Base-by-base conservation (phyloP, 2,329 filamentous ascomycete species). In the Blastomyces gilchristii region DNA sequence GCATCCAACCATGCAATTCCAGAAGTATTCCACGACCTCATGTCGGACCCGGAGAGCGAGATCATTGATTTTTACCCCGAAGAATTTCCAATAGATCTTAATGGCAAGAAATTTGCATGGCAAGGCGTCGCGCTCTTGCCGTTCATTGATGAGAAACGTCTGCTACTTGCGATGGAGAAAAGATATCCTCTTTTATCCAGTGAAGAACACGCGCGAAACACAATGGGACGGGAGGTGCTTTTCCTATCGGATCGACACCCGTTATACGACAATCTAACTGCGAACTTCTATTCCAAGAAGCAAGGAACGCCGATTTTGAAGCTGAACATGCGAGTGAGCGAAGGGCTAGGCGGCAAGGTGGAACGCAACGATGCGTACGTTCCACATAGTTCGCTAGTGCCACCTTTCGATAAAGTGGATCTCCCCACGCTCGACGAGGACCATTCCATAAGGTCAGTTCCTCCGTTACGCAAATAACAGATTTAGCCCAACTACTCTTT, bases 71-170 rank as follows among this genome's bases (percentile, higher is more conserved):
- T 99, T 75, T 99, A 99, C 70, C 95, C 95, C 0, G 89, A 92
- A 71, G 90, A 96, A 31, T 99, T 99, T 69, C 86, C 89, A 18
- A 84, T 97, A 61, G 94, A 99, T 74, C 78, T 97, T 52, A 99
- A 99, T 68, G 94, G 94, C 62, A 97, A 97, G 80, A 99, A 97
- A 74, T 95, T 97, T 78, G 91, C 91, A 0, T 99, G 95, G 94
- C 93, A 97, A 74, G 94, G 94, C 67, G 88, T 99, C 61, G 91
- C 91, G 2, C 80, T 99, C 25, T 82, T 99, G 43, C 94, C 94
- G 0, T 99, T 97, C 74, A 99, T 99, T 70, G 92, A 99, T 70
- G 94, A 96, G 81, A 86, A 87, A 61, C 86, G 92, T 61, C 79
- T 99, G 22, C 80, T 99, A 9, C 81, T 83, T 22, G 93, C 93